Evolutionary conservation across 768 basidiomycete species (phyloP), one percentile per base, ranked within the genome.

Genomic region (Suillus cothurnatus): DNA sequence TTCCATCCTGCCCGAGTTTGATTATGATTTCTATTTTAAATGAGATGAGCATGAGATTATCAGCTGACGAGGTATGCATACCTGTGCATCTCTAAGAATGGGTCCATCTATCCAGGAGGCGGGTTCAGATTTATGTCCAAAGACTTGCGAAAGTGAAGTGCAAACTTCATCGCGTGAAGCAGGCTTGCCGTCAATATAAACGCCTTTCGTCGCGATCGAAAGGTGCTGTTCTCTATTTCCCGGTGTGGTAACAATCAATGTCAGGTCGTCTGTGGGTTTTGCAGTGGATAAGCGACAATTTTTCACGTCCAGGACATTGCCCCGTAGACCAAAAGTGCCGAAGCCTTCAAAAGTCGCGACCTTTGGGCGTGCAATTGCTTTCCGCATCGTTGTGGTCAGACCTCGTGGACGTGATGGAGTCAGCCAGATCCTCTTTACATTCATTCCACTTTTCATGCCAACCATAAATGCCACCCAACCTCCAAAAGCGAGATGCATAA

Each of bases 371-470:
- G 3, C 23, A 12, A 50, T 15, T 53, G 55, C 15, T 61, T 59
- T 59, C 28, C 23, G 58, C 11, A 28, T 21, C 28, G 28, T 41
- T 19, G 28, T 41, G 11, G 28, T 31, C 2, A 28, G 12, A 41
- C 39, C n/a, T 69, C 68, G 9, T 66, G 70, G 28, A 76, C 71
- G 41, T 69, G 74, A 38, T 68, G 74, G 76, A 59, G 74, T 69
- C 7, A 76, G 19, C 76, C 76, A 76, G 60, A 77, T 64, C 43
- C 72, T 78, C 23, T 73, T 71, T n/a, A 71, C 73, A 1, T 76
- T 69, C 17, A 71, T 62, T 2, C 73, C 77, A 59, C 73, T 71
- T 39, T 70, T 60, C 58, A 67, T 72, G 28, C 76, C 61, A 43
- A 78, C 64, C 26, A 69, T 64, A 26, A 75, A 67, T 23, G 76